Evolutionary conservation across 2,329 filamentous ascomycete species (phyloP).

Genomic region (Fusarium proliferatum): DNA sequence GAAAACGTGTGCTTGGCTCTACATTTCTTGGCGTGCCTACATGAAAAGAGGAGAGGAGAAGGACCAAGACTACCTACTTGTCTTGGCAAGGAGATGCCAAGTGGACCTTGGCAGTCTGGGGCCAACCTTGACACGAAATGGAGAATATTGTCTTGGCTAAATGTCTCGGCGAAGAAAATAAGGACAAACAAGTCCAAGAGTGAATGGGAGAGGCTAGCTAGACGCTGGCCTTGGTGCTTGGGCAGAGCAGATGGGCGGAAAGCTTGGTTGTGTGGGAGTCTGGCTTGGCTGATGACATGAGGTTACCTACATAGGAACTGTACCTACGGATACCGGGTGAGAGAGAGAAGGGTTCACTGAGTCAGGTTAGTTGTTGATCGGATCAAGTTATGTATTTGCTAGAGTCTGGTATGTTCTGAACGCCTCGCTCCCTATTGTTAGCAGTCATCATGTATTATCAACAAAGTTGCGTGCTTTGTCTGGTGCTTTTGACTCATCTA

Average conservation of each 20-base stretch:
- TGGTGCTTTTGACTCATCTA: not conserved
- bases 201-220: not conserved
- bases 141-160: slow-evolving; percentile 16
- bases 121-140: slow-evolving; percentile 26
- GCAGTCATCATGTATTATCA: not conserved
- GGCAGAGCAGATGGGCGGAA: slow-evolving; percentile 27
- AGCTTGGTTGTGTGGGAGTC: slow-evolving; percentile 42
- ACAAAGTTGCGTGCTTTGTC: slow-evolving; percentile 1
- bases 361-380: not conserved
- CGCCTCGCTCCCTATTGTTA: not conserved
- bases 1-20: slow-evolving; percentile 36
- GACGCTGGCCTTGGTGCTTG: not conserved
- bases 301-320: not conserved
- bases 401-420: not conserved
- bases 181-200: not conserved
- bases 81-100: slow-evolving; percentile 33
- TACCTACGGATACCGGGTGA: not conserved
- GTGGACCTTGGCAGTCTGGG: slow-evolving; percentile 17
- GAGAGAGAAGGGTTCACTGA: not conserved
- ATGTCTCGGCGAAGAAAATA: slow-evolving; percentile 18
- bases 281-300: slow-evolving; percentile 38
- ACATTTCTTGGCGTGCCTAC: slow-evolving; percentile 3
- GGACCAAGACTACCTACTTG: not conserved
- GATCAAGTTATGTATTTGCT: not conserved
- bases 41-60: not conserved